Base-by-base conservation (phyloP, 2,329 filamentous ascomycete species). In the Aspergillus sp. region DNA sequence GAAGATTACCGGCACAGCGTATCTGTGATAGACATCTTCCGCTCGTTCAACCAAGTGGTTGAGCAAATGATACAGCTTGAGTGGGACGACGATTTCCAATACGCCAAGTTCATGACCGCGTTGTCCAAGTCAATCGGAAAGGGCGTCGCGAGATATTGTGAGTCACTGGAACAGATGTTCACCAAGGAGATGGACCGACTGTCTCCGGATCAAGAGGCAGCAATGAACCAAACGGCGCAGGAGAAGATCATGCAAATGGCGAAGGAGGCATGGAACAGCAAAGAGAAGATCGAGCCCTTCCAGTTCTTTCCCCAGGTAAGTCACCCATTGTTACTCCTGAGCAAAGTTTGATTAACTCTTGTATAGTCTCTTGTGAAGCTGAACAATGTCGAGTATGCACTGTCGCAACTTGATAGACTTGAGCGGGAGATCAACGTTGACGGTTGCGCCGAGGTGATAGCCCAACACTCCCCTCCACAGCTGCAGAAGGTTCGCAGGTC, bases 41-140 rank as follows among this genome's bases (percentile, higher is more conserved):
- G 89, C 62, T 86, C 95, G 1, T 96, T 97, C 78, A 95, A 92
- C 63, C 89, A 96, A 73, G 89, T 88, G 16, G 85, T 95, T 33
- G 88, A 96, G 58, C 90, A 95, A 63, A 84, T 99, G 50, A 85
- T 89, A 49, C 80, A 90, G 60, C 80, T 99, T 10, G 85, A 92
- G 55, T 99, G 94, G 94, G 88, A 91, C 58, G 90, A 97, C 67
- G 90, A 96, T 64, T 79, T 95, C 35, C 92, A 96, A 60, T 89
- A 96, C 67, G 93, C 94, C 36, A 90, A 92, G 56, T 99, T 99
- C 73, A 97, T 97, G 92, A 99, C 94, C 14, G 85, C 90, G 2
- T 77, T 96, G 14, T 86, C 92, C 13, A 95, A 91, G 64, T 87
- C 88, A 0, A 90, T 97, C 54, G 87, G 92, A 2, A 80, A 83